Evolutionary conservation across 495 filamentous ascomycete species (phyloP).

Genomic region (Chlorociboria aeruginascens): DNA sequence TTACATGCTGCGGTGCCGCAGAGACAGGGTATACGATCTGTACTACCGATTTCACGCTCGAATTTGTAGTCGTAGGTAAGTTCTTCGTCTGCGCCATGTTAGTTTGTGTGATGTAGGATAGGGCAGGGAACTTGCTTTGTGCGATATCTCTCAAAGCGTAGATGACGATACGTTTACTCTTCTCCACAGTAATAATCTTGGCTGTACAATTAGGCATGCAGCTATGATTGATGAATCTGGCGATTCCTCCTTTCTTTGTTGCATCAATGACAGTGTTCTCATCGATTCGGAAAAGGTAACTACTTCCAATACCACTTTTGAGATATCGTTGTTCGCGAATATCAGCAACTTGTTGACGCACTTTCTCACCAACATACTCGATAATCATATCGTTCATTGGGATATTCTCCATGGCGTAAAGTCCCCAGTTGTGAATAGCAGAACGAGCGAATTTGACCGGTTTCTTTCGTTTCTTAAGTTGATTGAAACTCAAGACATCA

Average conservation of each 20-base stretch:
- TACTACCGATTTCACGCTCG: conserved; percentile 87
- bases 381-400: conserved; percentile 99
- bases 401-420: conserved; percentile 97
- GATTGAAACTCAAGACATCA: conserved; percentile 92
- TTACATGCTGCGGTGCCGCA: conserved; percentile 94
- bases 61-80: conserved; percentile 99
- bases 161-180: conserved; percentile 98
- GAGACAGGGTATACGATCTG: conserved; percentile 92
- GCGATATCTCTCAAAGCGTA: conserved; percentile 92
- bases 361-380: conserved; percentile 97
- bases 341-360: conserved; percentile 91
- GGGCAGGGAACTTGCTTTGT: conserved; percentile 57
- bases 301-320: conserved; percentile 93
- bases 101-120: conserved; percentile 21
- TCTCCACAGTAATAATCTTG: conserved; percentile 99
- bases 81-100: conserved; percentile 70
- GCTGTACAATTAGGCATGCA: conserved; percentile 98
- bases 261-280: conserved; percentile 97
- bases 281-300: conserved; percentile 96
- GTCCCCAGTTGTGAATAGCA: conserved; percentile 96
- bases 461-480: conserved; percentile 98
- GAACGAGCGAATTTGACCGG: conserved; percentile 95
- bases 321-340: conserved; percentile 84
- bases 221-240: conserved; percentile 97
- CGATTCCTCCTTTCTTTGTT: conserved; percentile 96